A percentile compares a stretch with the other conserved stretches of the same genome.
Evolutionary conservation across 257 asterid genomes (phyloP).

Genomic region (Salvia miltiorrhiza): DNA sequence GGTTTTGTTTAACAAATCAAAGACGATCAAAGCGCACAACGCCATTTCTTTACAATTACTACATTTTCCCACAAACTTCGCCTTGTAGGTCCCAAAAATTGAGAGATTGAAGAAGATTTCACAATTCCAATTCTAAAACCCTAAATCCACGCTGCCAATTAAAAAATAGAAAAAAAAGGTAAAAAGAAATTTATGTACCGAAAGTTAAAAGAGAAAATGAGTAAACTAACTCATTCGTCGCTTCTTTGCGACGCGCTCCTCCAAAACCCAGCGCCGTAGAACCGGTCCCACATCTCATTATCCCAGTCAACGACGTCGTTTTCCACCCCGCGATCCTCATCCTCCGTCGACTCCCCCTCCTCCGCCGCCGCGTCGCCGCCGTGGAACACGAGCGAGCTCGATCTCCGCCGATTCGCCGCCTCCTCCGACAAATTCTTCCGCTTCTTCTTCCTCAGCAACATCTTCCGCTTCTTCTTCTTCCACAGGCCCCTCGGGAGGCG

Average conservation of each 20-base stretch:
- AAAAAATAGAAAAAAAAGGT: background rate
- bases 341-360: slow-evolving; percentile 21
- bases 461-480: slow-evolving; percentile 42
- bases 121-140: background rate
- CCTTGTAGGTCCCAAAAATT: background rate
- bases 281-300: slow-evolving; percentile 44
- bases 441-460: slow-evolving; percentile 34
- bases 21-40: background rate
- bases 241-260: slow-evolving; percentile 39
- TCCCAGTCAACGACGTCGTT: slow-evolving; percentile 48
- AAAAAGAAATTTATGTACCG: background rate
- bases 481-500: slow-evolving; percentile 44
- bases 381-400: slow-evolving; percentile 1
- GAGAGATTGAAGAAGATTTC: background rate
- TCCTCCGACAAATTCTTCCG: slow-evolving; percentile 20
- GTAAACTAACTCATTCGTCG: slow-evolving; percentile 3
- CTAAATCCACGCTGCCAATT: background rate
- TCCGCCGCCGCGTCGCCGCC: slow-evolving; percentile 16
- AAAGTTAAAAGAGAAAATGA: background rate
- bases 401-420: slow-evolving; percentile 15
- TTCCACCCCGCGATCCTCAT: slow-evolving; percentile 21
- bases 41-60: background rate
- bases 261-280: slow-evolving; percentile 51
- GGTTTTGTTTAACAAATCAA: background rate
- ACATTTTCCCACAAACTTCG: no score